Evolutionary conservation across 192 early-diverging fungal genomes (phyloP).

Genomic region (Pilobolus umbonatus): DNA sequence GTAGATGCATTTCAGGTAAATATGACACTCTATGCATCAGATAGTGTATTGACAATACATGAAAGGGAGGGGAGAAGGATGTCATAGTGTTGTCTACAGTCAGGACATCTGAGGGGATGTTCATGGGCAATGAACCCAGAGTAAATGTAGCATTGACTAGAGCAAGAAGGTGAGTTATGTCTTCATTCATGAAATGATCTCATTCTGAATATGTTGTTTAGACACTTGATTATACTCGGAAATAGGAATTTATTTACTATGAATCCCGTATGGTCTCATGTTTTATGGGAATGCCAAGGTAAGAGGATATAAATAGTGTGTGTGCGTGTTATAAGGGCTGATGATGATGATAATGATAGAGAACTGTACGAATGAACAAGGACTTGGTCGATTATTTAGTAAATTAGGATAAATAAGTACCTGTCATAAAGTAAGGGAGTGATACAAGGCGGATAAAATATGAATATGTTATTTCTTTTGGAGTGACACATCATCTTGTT

Average conservation of each 20-base stretch:
- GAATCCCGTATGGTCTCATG: constrained; percentile 27
- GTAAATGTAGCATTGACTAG: constrained; percentile 75
- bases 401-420: too few species aligned
- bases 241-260: constrained; percentile 32
- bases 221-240: constrained; percentile 61
- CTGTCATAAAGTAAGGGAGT: too few species aligned
- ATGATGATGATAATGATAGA: neutral
- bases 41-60: neutral
- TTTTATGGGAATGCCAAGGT: constrained; percentile 26
- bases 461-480: too few species aligned
- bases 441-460: too few species aligned
- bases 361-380: neutral
- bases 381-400: neutral
- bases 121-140: constrained; percentile 62
- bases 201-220: constrained; percentile 7
- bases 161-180: constrained; percentile 49
- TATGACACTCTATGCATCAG: neutral
- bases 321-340: neutral
- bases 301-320: neutral
- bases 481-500: too few species aligned
- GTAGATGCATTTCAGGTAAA: constrained; percentile 64
- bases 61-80: constrained; percentile 71
- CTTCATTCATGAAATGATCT: neutral
- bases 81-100: constrained; percentile 70
- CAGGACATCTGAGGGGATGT: constrained; percentile 46